Percentiles rank a stretch among this genome's conserved stretches.
These are phyloP conservation scores for Calophaca sinica DNA, from an alignment of 306 rosid genomes.

Conservation along the genomic window DNA sequence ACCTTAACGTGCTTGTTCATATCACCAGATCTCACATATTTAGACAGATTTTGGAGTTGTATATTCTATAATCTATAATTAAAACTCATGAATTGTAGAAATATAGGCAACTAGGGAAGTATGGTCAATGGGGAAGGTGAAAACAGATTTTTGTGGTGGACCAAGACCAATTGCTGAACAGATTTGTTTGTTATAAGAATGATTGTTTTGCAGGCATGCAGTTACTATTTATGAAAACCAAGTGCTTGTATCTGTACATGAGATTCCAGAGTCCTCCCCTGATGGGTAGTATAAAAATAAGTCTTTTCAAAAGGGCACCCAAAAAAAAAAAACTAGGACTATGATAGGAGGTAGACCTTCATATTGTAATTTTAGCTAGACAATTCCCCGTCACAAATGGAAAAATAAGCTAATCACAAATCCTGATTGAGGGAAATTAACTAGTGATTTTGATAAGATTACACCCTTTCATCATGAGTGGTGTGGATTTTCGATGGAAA, in stretches of 20 bases:
- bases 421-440: slow-evolving; percentile 33
- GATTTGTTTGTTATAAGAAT: slow-evolving; percentile 10
- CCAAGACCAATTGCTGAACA: slow-evolving; percentile 1
- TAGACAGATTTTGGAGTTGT: too few relatives aligned
- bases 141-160: slow-evolving; percentile 9
- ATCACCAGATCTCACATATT: too few relatives aligned
- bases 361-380: background rate
- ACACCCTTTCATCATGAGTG: slow-evolving; percentile 31
- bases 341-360: too few relatives aligned
- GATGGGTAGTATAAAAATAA: background rate
- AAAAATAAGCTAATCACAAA: slow-evolving; percentile 30
- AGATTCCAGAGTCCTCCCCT: background rate
- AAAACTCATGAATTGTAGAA: too few relatives aligned
- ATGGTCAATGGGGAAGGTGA: background rate
- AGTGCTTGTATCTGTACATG: slow-evolving; percentile 3
- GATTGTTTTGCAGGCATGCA: slow-evolving; percentile 14
- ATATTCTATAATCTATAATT: too few relatives aligned
- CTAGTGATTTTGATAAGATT: slow-evolving; percentile 36
- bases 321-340: background rate
- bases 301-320: too few relatives aligned
- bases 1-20: too few relatives aligned
- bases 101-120: too few relatives aligned
- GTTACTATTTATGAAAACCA: slow-evolving; percentile 12
- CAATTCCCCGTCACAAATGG: background rate
- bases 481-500: slow-evolving; percentile 31